Base-by-base conservation (phyloP, 148 eudicot species). In the Mesembryanthemum crystallinum region DNA sequence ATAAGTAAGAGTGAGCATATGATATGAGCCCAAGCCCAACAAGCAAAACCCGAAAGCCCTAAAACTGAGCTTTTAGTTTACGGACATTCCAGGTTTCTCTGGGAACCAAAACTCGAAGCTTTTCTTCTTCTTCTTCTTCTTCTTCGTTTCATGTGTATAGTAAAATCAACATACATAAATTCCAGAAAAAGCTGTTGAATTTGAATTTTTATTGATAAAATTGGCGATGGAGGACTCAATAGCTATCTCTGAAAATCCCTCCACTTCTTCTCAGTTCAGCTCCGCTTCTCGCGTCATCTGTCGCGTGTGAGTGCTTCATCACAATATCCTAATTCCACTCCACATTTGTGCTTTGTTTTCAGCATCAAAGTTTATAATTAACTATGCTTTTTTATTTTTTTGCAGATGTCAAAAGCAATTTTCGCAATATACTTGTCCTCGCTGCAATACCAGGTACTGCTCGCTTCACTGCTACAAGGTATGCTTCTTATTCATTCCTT, bases 401-500 rank as follows among this genome's bases (percentile, higher is more conserved):
- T 88, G 78, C 87, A 94, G 98, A 76, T 95, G 96, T 57, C 84
- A 92, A 73, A 95, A 95, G 86, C 97, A 95, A 62, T 95, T 89
- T 79, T 92, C 99, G 21, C 94, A 90, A 11, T 95, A 92, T 76
- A 89, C 96, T 75, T 92, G 99, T 67, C 97, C 97, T 14, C 90
- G 97, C 15, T 95, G 99, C 88, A 92, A 91, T 71, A 86, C 82
- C 67, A 85, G 91, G 49, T 95, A 95, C 80, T 95, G 97, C 88
- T 95, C 97, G 29, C 94, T 95, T 73, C 94, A 78, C 49, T 95
- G 99, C 79, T 95, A 95, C 88, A 95, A 95, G 92, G 98, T 93
- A 76, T 49, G 82, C 47, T 3, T 37, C 39, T 67, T 42, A 8
- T n/a, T 21, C 23, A 12, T 25, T 23, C 30, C 13, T 7, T 14